These are phyloP conservation scores for Zelopaecilomyces penicillatus DNA, from an alignment of 2,329 filamentous ascomycete genomes.

Conservation along the genomic window DNA sequence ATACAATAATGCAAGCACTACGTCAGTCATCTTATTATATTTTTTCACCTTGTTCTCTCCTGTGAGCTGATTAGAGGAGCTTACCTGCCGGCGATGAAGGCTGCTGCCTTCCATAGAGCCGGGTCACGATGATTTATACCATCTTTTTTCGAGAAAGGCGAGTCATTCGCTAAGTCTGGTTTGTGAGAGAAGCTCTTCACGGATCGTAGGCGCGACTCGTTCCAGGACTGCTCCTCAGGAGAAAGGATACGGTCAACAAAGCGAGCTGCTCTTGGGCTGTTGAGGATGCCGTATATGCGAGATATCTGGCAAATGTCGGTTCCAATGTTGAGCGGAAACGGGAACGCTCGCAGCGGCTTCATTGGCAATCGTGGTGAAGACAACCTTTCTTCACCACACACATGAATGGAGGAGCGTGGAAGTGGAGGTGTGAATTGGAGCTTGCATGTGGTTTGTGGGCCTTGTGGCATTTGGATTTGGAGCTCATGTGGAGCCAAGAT, in stretches of 20 bases:
- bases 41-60: not conserved
- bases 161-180: too few relatives aligned
- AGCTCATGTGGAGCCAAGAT: too few relatives aligned
- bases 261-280: conserved; percentile 27
- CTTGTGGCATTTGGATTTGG: too few relatives aligned
- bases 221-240: conserved; percentile 21
- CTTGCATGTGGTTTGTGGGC: too few relatives aligned
- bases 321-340: conserved; percentile 60
- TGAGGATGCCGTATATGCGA: conserved; percentile 54
- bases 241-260: conserved; percentile 43
- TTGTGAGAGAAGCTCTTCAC: not conserved
- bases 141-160: not conserved
- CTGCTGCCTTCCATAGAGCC: conserved; percentile 26
- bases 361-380: conserved; percentile 10
- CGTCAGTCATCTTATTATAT: not conserved
- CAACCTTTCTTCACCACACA: too few relatives aligned
- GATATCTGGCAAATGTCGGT: conserved; percentile 69
- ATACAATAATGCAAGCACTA: not conserved
- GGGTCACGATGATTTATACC: conserved; percentile 7
- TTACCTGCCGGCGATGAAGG: conserved; percentile 29
- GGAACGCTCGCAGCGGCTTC: conserved; percentile 41
- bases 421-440: too few relatives aligned
- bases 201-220: conserved; percentile 15
- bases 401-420: too few relatives aligned
- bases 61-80: not conserved